Evolutionary conservation across 495 filamentous ascomycete genomes (phyloP), one percentile per base, ranked within the genome.

Genomic region (Penicillium taxi): DNA sequence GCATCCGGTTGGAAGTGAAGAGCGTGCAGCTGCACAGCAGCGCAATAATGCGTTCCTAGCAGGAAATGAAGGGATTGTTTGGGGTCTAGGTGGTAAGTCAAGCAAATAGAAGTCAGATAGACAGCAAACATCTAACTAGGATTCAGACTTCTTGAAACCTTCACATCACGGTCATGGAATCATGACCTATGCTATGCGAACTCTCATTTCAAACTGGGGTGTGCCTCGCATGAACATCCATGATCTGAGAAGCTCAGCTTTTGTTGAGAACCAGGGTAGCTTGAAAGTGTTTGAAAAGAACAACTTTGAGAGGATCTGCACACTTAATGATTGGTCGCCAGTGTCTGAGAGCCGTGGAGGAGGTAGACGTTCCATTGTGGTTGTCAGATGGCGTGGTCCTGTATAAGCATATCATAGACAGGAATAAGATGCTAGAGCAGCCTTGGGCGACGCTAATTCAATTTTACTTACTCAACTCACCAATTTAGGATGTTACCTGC

Each of bases 171-270:
- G 51, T 2, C 32, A 35, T 27, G 56, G 56, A 8, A 49, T 60
- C n/a, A 60, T 60, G 56, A 46, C 42, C 8, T 27, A 29, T 9
- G 53, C 41, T 2, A 20, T 51, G n/a, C 23, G 27, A 19, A 38
- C 43, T 1, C 1, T 58, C 4, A 44, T 60, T 8, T 25, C 33
- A 9, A 48, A 60, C 12, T 60, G 50, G 50, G 48, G 33, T 6
- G 18, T 59, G 11, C 53, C 53, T 5, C 34, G 36, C 9, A 58
- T 60, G 56, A 58, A 60, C n/a, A 27, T 41, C 9, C 39, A 26
- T 4, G 17, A 20, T 7, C 9, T 60, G 8, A 55, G 35, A 35
- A 36, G 24, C 11, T 41, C 32, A 15, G 41, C 36, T 12, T 50
- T 47, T 38, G 33, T 38, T 13, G 56, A 35, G 3, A 60, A 60